Evolutionary conservation across 129 eudicot genomes (phyloP), one percentile per base, ranked within the genome.

Genomic region (Helichrysum umbraculigerum): DNA sequence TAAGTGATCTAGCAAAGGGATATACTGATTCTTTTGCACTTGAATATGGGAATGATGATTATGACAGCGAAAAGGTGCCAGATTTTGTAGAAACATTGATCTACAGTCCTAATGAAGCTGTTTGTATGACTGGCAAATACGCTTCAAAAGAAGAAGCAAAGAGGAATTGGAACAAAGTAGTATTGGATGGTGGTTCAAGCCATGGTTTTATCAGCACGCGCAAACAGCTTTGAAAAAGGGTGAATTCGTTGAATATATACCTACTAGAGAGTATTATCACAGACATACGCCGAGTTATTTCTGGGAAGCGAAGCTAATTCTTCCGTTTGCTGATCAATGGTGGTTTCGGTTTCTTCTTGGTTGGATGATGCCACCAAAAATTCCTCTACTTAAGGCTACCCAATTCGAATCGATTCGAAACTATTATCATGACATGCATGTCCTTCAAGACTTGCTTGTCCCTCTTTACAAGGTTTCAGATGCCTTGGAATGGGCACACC

Each of bases 171-270:
- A 84, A 56, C 61, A 80, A 75, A 74, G 87, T 54, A 82, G 76
- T 59, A 77, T 81, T 29, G 88, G 96, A 12, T 88, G 96, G 96
- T 92, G 98, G 98, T 92, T 86, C 71, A 90, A 92, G 71, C 87
- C 94, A 37, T 90, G 98, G 98, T 92, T 90, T 81, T 92, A 86
- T 79, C 96, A 92, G 78, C 96, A 92, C 28, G 94, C 90, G 0
- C 87, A 88, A 22, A 88, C 82, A 17, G 96, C 96, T 14, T 63
- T 90, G 29, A 73, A 79, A 73, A 92, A 51, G 64, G 98, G 96
- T 15, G 94, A 90, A 77, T 88, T 90, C 54, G 88, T 86, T 7
- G 98, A 92, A 88, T 92, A 88, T 72, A 88, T 92, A 56, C 98
- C 98, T 5, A 86, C 90, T 19, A 87, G 94, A 77, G 85, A 92